phyloP scores from a whole-genome alignment of 2,329 filamentous ascomycete species.

The Colletotrichum musicola region DNA sequence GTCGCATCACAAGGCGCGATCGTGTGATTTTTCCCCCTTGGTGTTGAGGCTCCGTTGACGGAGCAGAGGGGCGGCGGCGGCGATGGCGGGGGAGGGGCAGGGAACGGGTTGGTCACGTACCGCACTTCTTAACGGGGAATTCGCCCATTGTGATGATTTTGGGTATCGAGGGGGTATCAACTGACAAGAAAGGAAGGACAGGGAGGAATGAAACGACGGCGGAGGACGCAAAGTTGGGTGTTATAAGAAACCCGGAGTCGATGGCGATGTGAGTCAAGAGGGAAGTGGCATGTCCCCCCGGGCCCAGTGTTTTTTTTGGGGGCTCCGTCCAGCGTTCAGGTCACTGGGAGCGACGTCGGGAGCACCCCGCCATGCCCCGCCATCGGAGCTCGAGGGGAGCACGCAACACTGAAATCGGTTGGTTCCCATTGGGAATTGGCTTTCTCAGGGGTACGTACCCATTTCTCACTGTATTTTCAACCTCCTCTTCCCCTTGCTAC shows the following conservation, averaged over 20 bases:
- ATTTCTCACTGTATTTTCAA: neutral
- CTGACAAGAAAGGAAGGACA: conserved; percentile 3
- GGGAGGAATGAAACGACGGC: neutral
- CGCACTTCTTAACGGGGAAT: conserved; percentile 71
- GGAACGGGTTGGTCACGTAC: conserved; percentile 52
- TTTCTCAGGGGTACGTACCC: neutral
- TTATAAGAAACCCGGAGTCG: conserved; percentile 9
- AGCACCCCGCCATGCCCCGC: conserved; percentile 41
- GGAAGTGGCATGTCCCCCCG: conserved; percentile 26
- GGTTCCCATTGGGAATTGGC: neutral
- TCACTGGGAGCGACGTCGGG: conserved; percentile 33
- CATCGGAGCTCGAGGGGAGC: conserved; percentile 33
- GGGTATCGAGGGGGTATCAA: conserved; percentile 18
- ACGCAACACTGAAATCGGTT: conserved; percentile 3
- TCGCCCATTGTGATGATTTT: conserved; percentile 46
- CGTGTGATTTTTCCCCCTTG: neutral
- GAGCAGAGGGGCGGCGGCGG: conserved; percentile 9
- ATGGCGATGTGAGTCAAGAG: conserved; percentile 38
- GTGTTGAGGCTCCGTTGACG: conserved; percentile 22
- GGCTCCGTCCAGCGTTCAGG: too few relatives aligned
- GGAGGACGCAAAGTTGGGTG: conserved; percentile 2
- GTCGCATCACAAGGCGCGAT: neutral
- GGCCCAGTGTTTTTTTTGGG: conserved; percentile 28
- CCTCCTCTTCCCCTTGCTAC: neutral
- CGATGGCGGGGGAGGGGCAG: conserved; percentile 36